A percentile compares a stretch with the other conserved stretches of the same genome.
Conservation (phyloP, 805 yeast species). For the Metschnikowia shivogae region DNA sequence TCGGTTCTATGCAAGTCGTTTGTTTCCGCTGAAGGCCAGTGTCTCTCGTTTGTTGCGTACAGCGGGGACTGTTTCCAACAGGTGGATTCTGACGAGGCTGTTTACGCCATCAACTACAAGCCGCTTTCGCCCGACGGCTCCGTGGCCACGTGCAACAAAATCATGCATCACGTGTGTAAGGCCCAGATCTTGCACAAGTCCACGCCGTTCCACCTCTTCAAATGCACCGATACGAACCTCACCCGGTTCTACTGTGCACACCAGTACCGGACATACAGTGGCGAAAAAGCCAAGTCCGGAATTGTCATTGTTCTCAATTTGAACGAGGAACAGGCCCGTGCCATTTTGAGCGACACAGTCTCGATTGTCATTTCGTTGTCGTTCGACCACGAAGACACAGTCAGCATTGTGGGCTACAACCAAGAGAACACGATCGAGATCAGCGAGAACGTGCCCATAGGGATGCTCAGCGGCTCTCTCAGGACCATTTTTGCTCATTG, state of each 20-base stretch:
- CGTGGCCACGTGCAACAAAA: slow-evolving; percentile 25
- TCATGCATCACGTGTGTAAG: slow-evolving; percentile 58
- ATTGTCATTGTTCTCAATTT: slow-evolving; percentile 65
- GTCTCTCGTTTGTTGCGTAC: slow-evolving; percentile 26
- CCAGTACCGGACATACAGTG: slow-evolving; percentile 46
- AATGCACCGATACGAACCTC: slow-evolving; percentile 30
- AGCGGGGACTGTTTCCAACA: slow-evolving; percentile 25
- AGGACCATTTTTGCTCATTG: slow-evolving; percentile 21
- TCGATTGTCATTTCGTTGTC: slow-evolving; percentile 48
- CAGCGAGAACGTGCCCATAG: slow-evolving; percentile 21
- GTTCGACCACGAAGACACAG: slow-evolving; percentile 29
- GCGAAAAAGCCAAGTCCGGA: slow-evolving; percentile 58
- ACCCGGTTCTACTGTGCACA: slow-evolving; percentile 67
- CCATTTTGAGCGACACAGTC: slow-evolving; percentile 34
- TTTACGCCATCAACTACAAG: slow-evolving; percentile 26
- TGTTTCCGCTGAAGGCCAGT: slow-evolving; percentile 21
- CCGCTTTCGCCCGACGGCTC: slow-evolving; percentile 14
- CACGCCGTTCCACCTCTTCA: slow-evolving; percentile 84
- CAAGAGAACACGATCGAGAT: slow-evolving; percentile 14
- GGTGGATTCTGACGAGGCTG: slow-evolving; percentile 17
- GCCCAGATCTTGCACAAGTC: slow-evolving; percentile 72
- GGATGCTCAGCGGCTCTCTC: slow-evolving; percentile 21
- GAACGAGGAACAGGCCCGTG: slow-evolving; percentile 31
- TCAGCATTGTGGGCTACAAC: slow-evolving; percentile 11
- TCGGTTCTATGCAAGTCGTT: slow-evolving; percentile 50